Evolutionary conservation across 371 early-diverging fungal species (phyloP).

Genomic region (Saksenaea oblongispora): DNA sequence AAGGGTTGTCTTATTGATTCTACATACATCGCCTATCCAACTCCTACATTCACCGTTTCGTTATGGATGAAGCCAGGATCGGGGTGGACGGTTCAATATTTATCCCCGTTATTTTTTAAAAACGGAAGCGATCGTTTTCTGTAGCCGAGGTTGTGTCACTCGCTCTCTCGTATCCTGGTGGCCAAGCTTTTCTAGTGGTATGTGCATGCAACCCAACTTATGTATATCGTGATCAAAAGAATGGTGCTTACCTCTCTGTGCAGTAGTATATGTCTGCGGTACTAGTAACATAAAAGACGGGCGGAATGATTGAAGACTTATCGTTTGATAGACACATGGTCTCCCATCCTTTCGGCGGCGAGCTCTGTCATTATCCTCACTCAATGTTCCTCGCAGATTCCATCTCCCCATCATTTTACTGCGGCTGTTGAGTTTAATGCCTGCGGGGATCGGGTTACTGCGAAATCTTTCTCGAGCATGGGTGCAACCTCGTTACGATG

Average conservation of each 20-base stretch:
- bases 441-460: constrained; percentile 51
- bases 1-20: no score
- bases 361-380: constrained; percentile 35
- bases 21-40: no score
- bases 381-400: constrained; percentile 46
- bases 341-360: constrained; percentile 36
- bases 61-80: no score
- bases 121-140: neutral
- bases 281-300: neutral
- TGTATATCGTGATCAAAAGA: no score
- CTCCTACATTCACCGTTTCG: no score
- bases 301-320: neutral
- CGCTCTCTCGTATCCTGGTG: neutral
- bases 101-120: neutral
- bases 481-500: constrained; percentile 35
- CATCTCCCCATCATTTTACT: constrained; percentile 44
- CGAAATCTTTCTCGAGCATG: constrained; percentile 43
- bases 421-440: constrained; percentile 43
- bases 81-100: no score
- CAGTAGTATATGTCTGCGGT: constrained; percentile 11
- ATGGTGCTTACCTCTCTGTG: neutral
- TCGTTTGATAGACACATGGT: constrained; percentile 16
- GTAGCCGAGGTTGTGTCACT: neutral
- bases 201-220: neutral
- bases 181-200: neutral